Percentiles rank a stretch among this genome's conserved stretches.
Evolutionary conservation across 257 asterid genomes (phyloP).

Genomic region (Solanum sparsipilum): DNA sequence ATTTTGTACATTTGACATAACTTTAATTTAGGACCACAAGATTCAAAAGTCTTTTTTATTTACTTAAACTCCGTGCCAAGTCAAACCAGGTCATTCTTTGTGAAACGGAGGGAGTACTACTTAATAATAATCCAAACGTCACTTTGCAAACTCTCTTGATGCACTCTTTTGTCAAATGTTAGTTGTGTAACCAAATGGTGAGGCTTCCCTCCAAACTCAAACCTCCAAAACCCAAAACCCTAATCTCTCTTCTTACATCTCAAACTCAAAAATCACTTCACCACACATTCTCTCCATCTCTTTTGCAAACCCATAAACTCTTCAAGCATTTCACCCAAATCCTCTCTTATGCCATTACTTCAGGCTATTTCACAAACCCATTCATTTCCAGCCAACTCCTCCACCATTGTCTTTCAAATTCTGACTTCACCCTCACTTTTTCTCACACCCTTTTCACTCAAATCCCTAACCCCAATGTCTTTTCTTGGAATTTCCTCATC

Average conservation of each 20-base stretch:
- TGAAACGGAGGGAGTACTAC: too few relatives aligned
- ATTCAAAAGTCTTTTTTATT: too few relatives aligned
- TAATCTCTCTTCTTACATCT: neutral
- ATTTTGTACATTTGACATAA: too few relatives aligned
- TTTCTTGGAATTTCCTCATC: constrained; percentile 5
- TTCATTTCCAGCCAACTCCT: constrained; percentile 9
- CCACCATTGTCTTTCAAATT: neutral
- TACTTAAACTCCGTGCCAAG: too few relatives aligned
- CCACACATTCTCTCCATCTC: neutral
- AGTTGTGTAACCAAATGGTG: neutral
- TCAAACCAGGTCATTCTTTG: too few relatives aligned
- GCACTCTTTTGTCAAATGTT: neutral
- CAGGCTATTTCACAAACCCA: neutral
- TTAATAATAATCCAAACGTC: neutral
- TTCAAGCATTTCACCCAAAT: constrained; percentile 2
- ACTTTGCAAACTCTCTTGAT: neutral
- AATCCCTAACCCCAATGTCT: constrained; percentile 4
- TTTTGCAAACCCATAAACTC: neutral
- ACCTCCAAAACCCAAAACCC: neutral
- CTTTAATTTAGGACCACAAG: too few relatives aligned
- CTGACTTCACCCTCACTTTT: neutral
- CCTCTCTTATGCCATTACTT: constrained; percentile 1
- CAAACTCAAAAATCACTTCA: neutral
- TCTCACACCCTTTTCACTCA: constrained; percentile 6
- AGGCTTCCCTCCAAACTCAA: neutral